phyloP scores from a whole-genome alignment of 176 grass and related monocot genomes.

The Puccinellia tenuiflora region DNA sequence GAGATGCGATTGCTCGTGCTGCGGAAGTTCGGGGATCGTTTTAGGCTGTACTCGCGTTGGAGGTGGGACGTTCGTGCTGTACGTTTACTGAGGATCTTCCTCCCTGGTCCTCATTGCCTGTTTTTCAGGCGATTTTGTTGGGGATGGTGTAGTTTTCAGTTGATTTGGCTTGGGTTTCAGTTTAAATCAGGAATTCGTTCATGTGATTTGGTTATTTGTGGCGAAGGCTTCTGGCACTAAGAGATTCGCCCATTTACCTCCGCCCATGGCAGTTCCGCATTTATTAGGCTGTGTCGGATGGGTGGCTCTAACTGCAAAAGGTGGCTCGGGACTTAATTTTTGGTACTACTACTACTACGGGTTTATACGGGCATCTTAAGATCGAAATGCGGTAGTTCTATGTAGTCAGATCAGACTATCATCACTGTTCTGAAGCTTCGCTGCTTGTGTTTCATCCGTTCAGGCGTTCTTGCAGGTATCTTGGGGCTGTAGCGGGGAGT shows the following conservation, averaged over 20 bases:
- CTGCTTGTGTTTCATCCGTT: too few species aligned
- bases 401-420: neutral
- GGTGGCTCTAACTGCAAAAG: too few species aligned
- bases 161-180: too few species aligned
- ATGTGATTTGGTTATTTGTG: neutral
- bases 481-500: too few species aligned
- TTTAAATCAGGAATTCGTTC: too few species aligned
- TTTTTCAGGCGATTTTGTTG: neutral
- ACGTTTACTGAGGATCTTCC: neutral
- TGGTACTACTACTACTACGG: too few species aligned
- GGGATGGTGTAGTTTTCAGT: too few species aligned
- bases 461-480: too few species aligned
- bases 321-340: too few species aligned
- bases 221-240: neutral
- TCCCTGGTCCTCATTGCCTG: neutral
- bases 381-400: constrained; percentile 6
- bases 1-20: constrained; percentile 1
- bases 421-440: neutral
- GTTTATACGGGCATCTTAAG: neutral
- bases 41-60: neutral
- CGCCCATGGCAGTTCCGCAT: neutral
- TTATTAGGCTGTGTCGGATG: neutral
- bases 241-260: neutral
- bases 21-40: neutral
- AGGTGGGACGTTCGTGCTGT: neutral